Percentiles rank a stretch among this genome's conserved stretches.
Evolutionary conservation across 768 basidiomycete species (phyloP).

Genomic region (Wakefieldia striispora): DNA sequence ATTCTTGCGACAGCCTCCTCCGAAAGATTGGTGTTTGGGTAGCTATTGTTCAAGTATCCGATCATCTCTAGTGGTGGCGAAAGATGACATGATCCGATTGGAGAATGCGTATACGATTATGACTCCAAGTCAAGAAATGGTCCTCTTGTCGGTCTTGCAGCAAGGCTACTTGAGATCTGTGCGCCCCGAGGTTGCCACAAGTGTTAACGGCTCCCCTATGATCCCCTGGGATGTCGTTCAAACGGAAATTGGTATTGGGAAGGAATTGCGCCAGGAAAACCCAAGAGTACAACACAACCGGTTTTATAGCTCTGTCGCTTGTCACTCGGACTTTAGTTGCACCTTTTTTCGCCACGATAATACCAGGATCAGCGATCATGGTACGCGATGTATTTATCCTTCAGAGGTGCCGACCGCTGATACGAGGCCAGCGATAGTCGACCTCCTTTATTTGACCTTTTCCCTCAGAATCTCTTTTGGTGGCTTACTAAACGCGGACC

Average conservation of each 20-base stretch:
- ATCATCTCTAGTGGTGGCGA: too few relatives aligned
- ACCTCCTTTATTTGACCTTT: not conserved
- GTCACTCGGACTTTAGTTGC: too few relatives aligned
- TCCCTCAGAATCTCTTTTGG: not conserved
- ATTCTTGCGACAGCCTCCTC: not conserved
- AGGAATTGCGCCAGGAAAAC: not conserved
- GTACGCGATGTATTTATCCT: too few relatives aligned
- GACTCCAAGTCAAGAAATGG: slow-evolving; percentile 2
- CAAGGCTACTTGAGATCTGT: not conserved
- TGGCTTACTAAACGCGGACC: too few relatives aligned
- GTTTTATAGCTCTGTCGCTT: too few relatives aligned
- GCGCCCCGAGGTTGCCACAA: too few relatives aligned
- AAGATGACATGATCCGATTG: not conserved
- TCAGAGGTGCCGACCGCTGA: too few relatives aligned
- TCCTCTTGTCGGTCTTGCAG: not conserved
- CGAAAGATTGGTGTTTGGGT: slow-evolving; percentile 3
- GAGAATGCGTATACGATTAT: slow-evolving; percentile 10
- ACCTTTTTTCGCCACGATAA: too few relatives aligned
- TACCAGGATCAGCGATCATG: too few relatives aligned
- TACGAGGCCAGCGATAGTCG: too few relatives aligned
- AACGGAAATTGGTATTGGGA: not conserved
- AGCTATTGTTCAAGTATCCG: too few relatives aligned
- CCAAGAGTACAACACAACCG: too few relatives aligned
- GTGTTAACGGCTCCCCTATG: slow-evolving; percentile 1
- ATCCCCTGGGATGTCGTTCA: slow-evolving; percentile 16